Conservation (phyloP, 768 basidiomycete species). For the Podaxis mareebaensis region DNA sequence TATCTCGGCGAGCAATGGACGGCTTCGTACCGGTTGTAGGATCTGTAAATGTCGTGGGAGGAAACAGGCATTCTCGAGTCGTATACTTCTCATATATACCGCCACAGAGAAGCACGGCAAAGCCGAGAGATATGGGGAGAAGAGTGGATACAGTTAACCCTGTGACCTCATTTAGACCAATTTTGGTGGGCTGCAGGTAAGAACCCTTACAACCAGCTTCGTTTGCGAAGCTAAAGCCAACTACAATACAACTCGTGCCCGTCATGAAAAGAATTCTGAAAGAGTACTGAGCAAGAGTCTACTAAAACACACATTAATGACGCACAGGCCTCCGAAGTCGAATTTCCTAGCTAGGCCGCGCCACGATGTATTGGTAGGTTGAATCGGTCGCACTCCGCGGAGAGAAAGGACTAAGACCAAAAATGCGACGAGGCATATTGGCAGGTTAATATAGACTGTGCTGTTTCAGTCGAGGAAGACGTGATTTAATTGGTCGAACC, state of each 20-base stretch:
- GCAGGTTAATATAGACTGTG: conserved; percentile 82
- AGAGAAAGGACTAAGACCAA: conserved; percentile 62
- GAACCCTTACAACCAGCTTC: conserved; percentile 62
- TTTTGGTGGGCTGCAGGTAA: conserved; percentile 8
- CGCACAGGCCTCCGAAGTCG: conserved; percentile 81
- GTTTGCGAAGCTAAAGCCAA: conserved; percentile 79
- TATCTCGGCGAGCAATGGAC: conserved; percentile 14
- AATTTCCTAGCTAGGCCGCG: conserved; percentile 52
- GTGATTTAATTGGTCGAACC: conserved; percentile 31
- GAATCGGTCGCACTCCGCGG: conserved; percentile 50
- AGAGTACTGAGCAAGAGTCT: conserved; percentile 15
- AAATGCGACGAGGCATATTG: conserved; percentile 64
- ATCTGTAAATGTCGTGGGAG: conserved; percentile 60
- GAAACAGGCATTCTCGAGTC: conserved; percentile 71
- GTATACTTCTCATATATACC: conserved; percentile 71
- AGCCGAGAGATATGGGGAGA: conserved; percentile 56
- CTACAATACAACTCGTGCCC: conserved; percentile 71
- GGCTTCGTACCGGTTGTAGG: conserved; percentile 53
- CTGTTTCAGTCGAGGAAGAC: conserved; percentile 17
- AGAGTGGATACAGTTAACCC: conserved; percentile 68
- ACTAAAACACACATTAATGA: conserved; percentile 20
- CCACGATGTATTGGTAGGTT: conserved; percentile 56
- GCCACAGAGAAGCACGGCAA: conserved; percentile 53
- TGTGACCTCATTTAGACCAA: conserved; percentile 31
- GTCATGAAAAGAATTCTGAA: conserved; percentile 70